phyloP scores from a whole-genome alignment of 2,329 filamentous ascomycete genomes.

The Xylariomycetidae sp. region DNA sequence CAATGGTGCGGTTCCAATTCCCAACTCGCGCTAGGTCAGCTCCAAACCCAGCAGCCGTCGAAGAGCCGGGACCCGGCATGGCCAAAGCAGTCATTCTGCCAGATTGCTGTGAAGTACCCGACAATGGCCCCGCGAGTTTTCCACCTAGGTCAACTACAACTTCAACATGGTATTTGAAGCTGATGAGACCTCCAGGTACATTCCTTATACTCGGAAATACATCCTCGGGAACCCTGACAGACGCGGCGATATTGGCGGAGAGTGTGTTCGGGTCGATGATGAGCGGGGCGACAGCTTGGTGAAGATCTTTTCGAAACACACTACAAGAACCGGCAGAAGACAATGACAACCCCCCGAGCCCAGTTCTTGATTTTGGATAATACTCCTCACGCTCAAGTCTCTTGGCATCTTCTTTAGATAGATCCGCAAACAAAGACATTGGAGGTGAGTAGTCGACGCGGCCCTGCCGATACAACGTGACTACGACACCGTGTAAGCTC shows the following conservation, averaged over 20 bases:
- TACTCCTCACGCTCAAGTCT: constrained; percentile 75
- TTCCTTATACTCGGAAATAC: constrained; percentile 86
- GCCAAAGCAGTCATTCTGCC: constrained; percentile 34
- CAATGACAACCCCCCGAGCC: constrained; percentile 79
- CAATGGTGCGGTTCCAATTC: constrained; percentile 62
- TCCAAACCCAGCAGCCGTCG: constrained; percentile 28
- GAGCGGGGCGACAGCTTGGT: constrained; percentile 81
- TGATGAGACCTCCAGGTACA: constrained; percentile 90
- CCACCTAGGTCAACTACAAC: constrained; percentile 90
- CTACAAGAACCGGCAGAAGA: constrained; percentile 83
- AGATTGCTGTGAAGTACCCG: constrained; percentile 35
- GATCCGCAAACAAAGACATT: constrained; percentile 43
- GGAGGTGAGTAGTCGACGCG: constrained; percentile 75
- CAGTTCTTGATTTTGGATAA: constrained; percentile 82
- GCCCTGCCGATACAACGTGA: constrained; percentile 87
- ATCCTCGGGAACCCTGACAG: constrained; percentile 82
- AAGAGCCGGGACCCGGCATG: constrained; percentile 25
- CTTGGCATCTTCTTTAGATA: constrained; percentile 60
- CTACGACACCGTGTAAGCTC: constrained; percentile 87
- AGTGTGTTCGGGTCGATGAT: constrained; percentile 80
- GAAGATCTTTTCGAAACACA: constrained; percentile 91
- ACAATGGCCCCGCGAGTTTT: constrained; percentile 61
- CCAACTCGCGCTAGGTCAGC: constrained; percentile 41
- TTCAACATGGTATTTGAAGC: constrained; percentile 90
- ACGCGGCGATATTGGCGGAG: constrained; percentile 74